Evolutionary conservation across 2,329 filamentous ascomycete species (phyloP).

Genomic region (Penicillium psychrosexuale): DNA sequence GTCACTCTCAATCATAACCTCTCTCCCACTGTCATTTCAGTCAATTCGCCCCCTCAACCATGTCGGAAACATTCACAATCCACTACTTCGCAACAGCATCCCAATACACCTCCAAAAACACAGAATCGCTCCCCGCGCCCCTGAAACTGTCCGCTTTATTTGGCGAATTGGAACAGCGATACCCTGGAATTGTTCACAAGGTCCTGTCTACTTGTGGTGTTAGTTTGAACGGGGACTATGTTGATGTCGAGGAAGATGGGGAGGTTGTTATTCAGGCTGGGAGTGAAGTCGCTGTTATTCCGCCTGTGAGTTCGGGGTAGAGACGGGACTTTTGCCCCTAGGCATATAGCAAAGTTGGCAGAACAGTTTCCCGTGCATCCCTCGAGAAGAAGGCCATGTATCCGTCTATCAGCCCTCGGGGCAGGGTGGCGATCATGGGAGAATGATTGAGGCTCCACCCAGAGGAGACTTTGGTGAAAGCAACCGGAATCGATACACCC

Average conservation of each 20-base stretch:
- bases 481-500: too few species aligned
- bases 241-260: constrained; percentile 34
- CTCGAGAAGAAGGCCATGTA: too few species aligned
- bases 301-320: constrained; percentile 48
- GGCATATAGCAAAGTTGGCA: too few species aligned
- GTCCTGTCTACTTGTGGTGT: constrained; percentile 42
- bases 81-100: constrained; percentile 48
- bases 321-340: not conserved
- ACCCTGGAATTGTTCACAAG: constrained; percentile 42
- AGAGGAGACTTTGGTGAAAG: too few species aligned
- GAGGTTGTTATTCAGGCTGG: constrained; percentile 34
- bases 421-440: too few species aligned
- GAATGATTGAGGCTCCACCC: too few species aligned
- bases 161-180: constrained; percentile 37
- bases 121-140: constrained; percentile 43
- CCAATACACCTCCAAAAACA: constrained; percentile 40
- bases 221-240: constrained; percentile 45
- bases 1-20: not conserved
- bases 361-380: too few species aligned
- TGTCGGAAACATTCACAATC: constrained; percentile 38
- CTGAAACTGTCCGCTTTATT: constrained; percentile 40
- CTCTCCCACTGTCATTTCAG: not conserved
- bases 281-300: constrained; percentile 48
- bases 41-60: constrained; percentile 1
- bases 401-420: too few species aligned